Percentiles rank a stretch among this genome's conserved stretches.
Evolutionary conservation across 495 filamentous ascomycete genomes (phyloP).

Genomic region (Tuber umbilicatum): DNA sequence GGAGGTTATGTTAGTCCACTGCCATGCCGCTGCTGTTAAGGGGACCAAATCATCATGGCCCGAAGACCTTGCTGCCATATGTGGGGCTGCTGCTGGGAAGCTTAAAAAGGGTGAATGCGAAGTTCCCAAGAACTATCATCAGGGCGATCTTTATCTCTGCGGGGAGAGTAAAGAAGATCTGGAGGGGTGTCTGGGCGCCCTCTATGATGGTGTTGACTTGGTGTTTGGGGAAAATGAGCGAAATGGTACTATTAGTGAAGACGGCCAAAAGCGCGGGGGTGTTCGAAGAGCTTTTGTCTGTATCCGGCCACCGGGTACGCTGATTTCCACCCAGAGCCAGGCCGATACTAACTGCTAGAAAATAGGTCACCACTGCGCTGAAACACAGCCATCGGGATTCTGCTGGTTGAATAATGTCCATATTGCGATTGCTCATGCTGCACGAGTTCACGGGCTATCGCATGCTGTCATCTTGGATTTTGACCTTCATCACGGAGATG

Average conservation of each 20-base stretch:
- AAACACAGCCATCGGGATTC: conserved; percentile 81
- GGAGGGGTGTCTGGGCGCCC: conserved; percentile 75
- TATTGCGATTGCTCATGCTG: conserved; percentile 86
- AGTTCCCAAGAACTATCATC: conserved; percentile 33
- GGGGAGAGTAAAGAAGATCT: conserved; percentile 76
- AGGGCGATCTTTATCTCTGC: conserved; percentile 47
- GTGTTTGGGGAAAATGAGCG: conserved; percentile 54
- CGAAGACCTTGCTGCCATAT: conserved; percentile 55
- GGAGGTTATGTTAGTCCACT: conserved; percentile 49
- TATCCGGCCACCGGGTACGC: conserved; percentile 48
- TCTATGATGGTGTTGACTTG: conserved; percentile 88
- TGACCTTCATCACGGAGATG: conserved; percentile 93
- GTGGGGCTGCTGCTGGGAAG: conserved; percentile 51
- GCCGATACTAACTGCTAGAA: conserved; percentile 27
- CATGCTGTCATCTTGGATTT: conserved; percentile 97
- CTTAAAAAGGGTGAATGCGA: conserved; percentile 50
- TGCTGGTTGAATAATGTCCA: conserved; percentile 99
- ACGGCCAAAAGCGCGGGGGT: conserved; percentile 27
- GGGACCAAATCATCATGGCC: conserved; percentile 45
- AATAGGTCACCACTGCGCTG: conserved; percentile 89
- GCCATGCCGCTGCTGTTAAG: conserved; percentile 46
- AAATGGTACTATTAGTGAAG: conserved; percentile 14
- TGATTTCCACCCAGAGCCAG: not conserved
- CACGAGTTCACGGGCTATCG: conserved; percentile 71
- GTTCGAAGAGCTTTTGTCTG: conserved; percentile 56